Evolutionary conservation across 768 basidiomycete genomes (phyloP).

Genomic region (Bullera alba): DNA sequence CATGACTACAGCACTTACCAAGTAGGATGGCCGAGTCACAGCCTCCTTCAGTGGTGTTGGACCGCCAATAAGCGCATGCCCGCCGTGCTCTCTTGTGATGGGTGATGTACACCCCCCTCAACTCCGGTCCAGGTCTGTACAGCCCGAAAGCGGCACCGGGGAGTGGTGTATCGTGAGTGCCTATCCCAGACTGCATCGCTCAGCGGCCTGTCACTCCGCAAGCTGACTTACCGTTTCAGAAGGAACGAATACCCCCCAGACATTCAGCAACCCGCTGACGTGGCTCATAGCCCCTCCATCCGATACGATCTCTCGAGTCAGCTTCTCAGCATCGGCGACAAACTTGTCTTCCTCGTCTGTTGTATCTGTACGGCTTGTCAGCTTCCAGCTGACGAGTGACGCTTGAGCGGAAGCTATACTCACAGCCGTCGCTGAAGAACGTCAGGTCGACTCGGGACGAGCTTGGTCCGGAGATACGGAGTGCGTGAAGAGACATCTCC

Average conservation of each 20-base stretch:
- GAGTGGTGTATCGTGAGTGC: conserved; percentile 18
- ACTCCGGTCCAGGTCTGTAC: conserved; percentile 41
- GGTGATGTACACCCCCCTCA: conserved; percentile 37
- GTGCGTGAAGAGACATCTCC: conserved; percentile 19
- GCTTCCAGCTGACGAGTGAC: neutral
- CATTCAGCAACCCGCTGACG: conserved; percentile 35
- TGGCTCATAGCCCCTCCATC: conserved; percentile 32
- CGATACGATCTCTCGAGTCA: conserved; percentile 36
- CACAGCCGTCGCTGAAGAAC: conserved; percentile 45
- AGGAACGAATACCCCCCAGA: conserved; percentile 40
- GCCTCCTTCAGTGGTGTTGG: conserved; percentile 19
- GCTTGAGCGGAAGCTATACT: conserved; percentile 1
- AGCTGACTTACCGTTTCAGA: conserved; percentile 25
- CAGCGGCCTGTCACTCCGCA: neutral
- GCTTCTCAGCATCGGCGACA: conserved; percentile 26
- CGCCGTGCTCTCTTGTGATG: conserved; percentile 29
- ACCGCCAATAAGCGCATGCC: conserved; percentile 33
- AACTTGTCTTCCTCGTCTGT: conserved; percentile 31
- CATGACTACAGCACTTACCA: conserved; percentile 6
- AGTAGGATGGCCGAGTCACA: conserved; percentile 43
- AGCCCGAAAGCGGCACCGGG: conserved; percentile 33
- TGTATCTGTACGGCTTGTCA: conserved; percentile 20
- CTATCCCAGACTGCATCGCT: conserved; percentile 35
- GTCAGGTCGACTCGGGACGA: conserved; percentile 33
- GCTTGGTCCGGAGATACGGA: conserved; percentile 30